These are phyloP conservation scores for Zygosaccharomyces lentus DNA, from an alignment of 805 yeast genomes.

Conservation along the genomic window DNA sequence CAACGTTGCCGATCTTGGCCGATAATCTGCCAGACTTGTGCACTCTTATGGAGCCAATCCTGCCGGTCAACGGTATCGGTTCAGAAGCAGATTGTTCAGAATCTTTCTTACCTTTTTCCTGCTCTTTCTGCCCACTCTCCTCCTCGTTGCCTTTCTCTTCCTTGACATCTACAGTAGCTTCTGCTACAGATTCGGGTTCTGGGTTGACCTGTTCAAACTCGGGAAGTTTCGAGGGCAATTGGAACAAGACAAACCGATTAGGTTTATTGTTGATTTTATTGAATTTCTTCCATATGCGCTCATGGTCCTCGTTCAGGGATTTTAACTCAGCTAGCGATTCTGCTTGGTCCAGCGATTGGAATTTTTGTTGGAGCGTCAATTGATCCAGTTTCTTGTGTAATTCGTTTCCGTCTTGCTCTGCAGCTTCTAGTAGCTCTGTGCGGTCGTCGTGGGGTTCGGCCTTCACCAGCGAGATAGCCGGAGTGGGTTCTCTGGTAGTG, in stretches of 20 bases:
- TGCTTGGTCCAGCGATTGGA: slow-evolving; percentile 29
- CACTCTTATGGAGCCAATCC: slow-evolving; percentile 65
- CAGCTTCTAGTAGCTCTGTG: slow-evolving; percentile 14
- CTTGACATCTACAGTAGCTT: slow-evolving; percentile 14
- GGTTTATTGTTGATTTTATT: slow-evolving; percentile 32
- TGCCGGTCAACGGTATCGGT: slow-evolving; percentile 42
- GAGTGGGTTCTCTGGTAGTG: slow-evolving; percentile 30
- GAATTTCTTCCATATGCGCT: slow-evolving; percentile 32
- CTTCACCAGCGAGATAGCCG: slow-evolving; percentile 13
- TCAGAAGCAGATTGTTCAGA: slow-evolving; percentile 4
- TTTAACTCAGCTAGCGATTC: slow-evolving; percentile 38
- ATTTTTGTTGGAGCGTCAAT: slow-evolving; percentile 27
- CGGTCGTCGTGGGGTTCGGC: slow-evolving; percentile 5
- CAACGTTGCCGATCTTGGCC: slow-evolving; percentile 64
- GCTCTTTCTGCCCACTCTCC: slow-evolving; percentile 12
- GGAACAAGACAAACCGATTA: slow-evolving; percentile 37
- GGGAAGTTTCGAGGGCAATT: slow-evolving; percentile 39
- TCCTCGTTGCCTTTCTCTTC: slow-evolving; percentile 12
- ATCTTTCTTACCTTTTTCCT: slow-evolving; percentile 11
- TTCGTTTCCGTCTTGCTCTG: slow-evolving; percentile 25
- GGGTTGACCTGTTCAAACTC: slow-evolving; percentile 26
- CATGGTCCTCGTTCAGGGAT: slow-evolving; percentile 39
- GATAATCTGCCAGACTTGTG: slow-evolving; percentile 83
- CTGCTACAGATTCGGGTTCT: slow-evolving; percentile 5
- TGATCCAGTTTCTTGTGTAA: slow-evolving; percentile 31